phyloP scores from a whole-genome alignment of 73 alveolate genomes.

The Symbiodinium pilosum region DNA sequence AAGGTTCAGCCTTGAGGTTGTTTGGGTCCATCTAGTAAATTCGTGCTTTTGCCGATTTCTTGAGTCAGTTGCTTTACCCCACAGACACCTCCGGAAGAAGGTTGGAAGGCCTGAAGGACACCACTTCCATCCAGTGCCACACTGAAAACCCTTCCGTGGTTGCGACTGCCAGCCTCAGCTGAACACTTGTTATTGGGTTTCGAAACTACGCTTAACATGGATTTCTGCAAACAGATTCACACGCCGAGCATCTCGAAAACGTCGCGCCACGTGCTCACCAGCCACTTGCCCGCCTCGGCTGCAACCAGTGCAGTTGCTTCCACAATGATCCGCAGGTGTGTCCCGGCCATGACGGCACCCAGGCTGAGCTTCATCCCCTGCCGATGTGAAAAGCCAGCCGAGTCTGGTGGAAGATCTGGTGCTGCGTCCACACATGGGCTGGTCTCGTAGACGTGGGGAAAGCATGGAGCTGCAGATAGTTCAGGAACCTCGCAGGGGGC shows the following conservation, averaged over 20 bases:
- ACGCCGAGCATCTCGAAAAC: background rate
- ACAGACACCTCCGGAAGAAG: slow-evolving; percentile 55
- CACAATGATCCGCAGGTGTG: background rate
- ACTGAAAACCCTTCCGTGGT: background rate
- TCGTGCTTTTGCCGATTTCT: too few relatives aligned
- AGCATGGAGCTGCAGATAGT: background rate
- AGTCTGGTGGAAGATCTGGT: background rate
- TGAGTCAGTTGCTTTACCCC: background rate
- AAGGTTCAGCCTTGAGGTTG: too few relatives aligned
- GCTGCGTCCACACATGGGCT: slow-evolving; percentile 15
- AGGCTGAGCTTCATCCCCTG: slow-evolving; percentile 20
- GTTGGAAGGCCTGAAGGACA: background rate
- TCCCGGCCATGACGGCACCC: background rate
- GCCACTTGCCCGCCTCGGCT: slow-evolving; percentile 16
- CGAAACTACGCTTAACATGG: too few relatives aligned
- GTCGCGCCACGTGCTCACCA: slow-evolving; percentile 39
- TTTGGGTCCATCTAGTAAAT: too few relatives aligned
- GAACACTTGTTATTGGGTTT: background rate
- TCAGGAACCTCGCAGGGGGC: slow-evolving; percentile 18
- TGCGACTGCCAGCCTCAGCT: slow-evolving; percentile 12
- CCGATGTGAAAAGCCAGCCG: slow-evolving; percentile 29
- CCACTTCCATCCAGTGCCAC: slow-evolving; percentile 60
- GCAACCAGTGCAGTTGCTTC: background rate
- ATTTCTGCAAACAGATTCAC: too few relatives aligned
- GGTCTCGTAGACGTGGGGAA: slow-evolving; percentile 27